These are phyloP conservation scores for Naumovozyma dairenensis DNA, from an alignment of 805 yeast species.

Conservation along the genomic window DNA sequence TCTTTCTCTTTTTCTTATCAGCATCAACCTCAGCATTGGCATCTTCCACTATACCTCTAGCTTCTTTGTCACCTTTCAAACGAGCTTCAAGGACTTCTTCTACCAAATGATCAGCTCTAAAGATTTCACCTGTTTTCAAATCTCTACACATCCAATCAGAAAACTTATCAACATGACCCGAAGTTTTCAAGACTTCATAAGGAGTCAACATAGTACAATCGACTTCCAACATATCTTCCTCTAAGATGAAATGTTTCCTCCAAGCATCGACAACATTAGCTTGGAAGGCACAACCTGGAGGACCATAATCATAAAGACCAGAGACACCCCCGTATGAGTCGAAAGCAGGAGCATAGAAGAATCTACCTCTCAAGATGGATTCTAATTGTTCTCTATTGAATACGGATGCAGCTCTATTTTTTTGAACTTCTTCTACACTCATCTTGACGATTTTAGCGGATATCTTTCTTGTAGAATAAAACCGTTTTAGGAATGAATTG, in stretches of 20 bases:
- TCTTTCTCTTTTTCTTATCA: slow-evolving; percentile 87
- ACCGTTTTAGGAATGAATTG: slow-evolving; percentile 17
- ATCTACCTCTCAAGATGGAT: slow-evolving; percentile 85
- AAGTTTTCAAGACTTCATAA: slow-evolving; percentile 92
- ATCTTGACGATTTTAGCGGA: slow-evolving; percentile 21
- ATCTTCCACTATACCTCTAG: slow-evolving; percentile 68
- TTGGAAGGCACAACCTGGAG: slow-evolving; percentile 98
- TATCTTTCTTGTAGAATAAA: slow-evolving; percentile 21
- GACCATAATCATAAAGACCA: slow-evolving; percentile 97
- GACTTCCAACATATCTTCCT: slow-evolving; percentile 98
- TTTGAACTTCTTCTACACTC: slow-evolving; percentile 27
- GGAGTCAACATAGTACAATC: slow-evolving; percentile 98
- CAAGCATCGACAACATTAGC: slow-evolving; percentile 89
- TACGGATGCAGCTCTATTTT: slow-evolving; percentile 27
- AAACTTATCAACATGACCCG: slow-evolving; percentile 98
- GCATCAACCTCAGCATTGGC: slow-evolving; percentile 58
- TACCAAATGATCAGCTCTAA: slow-evolving; percentile 95
- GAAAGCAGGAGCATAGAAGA: slow-evolving; percentile 95
- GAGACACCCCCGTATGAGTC: slow-evolving; percentile 98
- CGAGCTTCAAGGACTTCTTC: slow-evolving; percentile 96
- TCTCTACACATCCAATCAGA: slow-evolving; percentile 99
- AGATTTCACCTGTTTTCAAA: slow-evolving; percentile 90
- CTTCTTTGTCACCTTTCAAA: slow-evolving; percentile 93
- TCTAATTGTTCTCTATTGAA: slow-evolving; percentile 85
- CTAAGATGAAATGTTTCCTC: slow-evolving; percentile 95